Base-by-base conservation (phyloP, 768 basidiomycete species). In the Phallus indusiatus region DNA sequence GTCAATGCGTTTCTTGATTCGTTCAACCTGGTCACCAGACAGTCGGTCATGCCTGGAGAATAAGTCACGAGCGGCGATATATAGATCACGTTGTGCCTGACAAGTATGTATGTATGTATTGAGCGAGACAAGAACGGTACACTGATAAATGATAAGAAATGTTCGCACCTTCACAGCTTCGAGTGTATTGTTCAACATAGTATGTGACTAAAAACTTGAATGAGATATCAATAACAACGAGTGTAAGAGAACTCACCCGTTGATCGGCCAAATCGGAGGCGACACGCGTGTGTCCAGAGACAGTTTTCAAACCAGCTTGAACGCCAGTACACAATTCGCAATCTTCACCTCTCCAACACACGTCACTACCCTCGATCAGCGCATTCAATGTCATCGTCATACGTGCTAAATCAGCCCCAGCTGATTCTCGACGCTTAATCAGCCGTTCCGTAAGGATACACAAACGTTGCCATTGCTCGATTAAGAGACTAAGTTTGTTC, bases 401-500 rank as follows among this genome's bases (percentile, higher is more conserved):
- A 50, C 94, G 81, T 49, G 89, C 79, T 47, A 92, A 70, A 71
- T 95, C 94, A 20, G 89, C 83, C 79, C 89, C 86, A 76, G 89
- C 87, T 73, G 91, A 88, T 78, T 94, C 89, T 67, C 90, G 83
- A 73, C 94, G 83, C 72, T 86, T 91, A 56, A 95, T 81, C 63
- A 91, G 81, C 61, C 93, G 86, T 73, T 98, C 95, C 18, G 86
- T 81, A 56, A 93, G 78, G 58, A 90, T 74, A 69, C 90, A 90
- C 67, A 97, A 85, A 66, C 87, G 85, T 66, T 94, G 90, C 90
- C 94, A 96, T 61, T 90, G 85, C 60, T 92, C 92, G 60, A 97
- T 88, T 46, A 95, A 74, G 1, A 82, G 76, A 48, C 74, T 78
- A n/a, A 95, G 73, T 70, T 83, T 88, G 50, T 80, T 78, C 54